Conservation (phyloP, 805 yeast genomes). For the Sugiyamaella marilandica region DNA sequence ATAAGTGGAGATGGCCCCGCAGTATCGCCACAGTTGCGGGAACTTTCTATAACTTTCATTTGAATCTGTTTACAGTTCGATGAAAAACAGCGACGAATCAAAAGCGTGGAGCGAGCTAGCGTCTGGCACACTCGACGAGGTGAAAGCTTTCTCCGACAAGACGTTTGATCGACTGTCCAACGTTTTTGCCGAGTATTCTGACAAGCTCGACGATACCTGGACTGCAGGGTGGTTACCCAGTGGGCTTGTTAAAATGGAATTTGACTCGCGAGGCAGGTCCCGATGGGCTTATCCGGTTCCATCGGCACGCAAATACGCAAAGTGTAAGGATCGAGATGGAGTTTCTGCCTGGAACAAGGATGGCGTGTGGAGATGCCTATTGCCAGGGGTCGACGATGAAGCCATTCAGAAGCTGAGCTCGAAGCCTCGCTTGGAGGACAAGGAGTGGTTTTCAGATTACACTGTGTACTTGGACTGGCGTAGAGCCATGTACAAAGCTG, state of each 20-base stretch:
- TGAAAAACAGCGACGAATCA: not conserved
- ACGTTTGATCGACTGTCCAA: conserved; percentile 16
- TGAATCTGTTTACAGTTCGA: no score
- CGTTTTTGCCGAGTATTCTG: conserved; percentile 3
- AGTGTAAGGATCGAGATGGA: conserved; percentile 64
- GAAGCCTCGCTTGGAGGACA: conserved; percentile 23
- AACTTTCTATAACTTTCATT: no score
- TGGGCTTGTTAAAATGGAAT: not conserved
- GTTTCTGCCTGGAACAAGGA: conserved; percentile 73
- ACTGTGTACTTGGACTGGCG: conserved; percentile 67
- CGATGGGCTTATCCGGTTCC: conserved; percentile 54
- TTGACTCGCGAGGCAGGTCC: not conserved
- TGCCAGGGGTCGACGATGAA: conserved; percentile 46
- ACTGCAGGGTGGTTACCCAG: not conserved
- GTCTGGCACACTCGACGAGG: conserved; percentile 13
- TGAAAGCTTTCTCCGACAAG: conserved; percentile 13
- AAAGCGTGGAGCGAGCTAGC: conserved; percentile 5
- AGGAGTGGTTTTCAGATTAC: conserved; percentile 54
- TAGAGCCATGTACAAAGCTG: conserved; percentile 39
- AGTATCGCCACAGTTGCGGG: no score
- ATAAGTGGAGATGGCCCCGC: no score
- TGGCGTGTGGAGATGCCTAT: conserved; percentile 89
- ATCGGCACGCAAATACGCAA: conserved; percentile 49
- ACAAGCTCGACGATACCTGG: conserved; percentile 3
- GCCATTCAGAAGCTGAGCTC: not conserved